Evolutionary conservation across 2,329 filamentous ascomycete genomes (phyloP).

Genomic region (Helotiales sp.): DNA sequence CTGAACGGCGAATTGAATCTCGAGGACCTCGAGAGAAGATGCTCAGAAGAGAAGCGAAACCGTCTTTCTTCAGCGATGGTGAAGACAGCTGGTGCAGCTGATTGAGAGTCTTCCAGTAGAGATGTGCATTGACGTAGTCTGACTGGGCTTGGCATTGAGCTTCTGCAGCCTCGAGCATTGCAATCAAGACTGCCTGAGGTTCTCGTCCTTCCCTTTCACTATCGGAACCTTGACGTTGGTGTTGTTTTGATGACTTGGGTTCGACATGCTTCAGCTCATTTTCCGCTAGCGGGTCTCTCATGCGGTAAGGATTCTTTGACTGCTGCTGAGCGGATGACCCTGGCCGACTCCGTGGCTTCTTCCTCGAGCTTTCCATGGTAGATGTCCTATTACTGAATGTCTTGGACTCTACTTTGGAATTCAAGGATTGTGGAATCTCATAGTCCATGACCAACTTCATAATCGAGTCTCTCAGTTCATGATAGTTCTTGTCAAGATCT

Average conservation of each 20-base stretch:
- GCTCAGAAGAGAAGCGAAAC: conserved; percentile 70
- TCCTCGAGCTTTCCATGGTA: conserved; percentile 47
- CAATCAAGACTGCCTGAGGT: conserved; percentile 55
- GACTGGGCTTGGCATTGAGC: conserved; percentile 75
- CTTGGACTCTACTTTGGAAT: conserved; percentile 57
- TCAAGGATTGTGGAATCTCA: conserved; percentile 70
- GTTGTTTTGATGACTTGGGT: conserved; percentile 12
- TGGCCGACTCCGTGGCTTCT: conserved; percentile 59
- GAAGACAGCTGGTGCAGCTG: conserved; percentile 66
- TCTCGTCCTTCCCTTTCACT: conserved; percentile 43
- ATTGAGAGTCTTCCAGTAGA: conserved; percentile 81
- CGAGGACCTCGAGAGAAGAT: conserved; percentile 72
- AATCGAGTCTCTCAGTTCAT: conserved; percentile 78
- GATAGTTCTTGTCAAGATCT: conserved; percentile 76
- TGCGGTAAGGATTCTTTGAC: conserved; percentile 59
- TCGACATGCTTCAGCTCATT: conserved; percentile 18
- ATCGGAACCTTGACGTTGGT: conserved; percentile 26
- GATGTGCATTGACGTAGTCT: conserved; percentile 80
- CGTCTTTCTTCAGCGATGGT: conserved; percentile 62
- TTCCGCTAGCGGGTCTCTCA: conserved; percentile 20
- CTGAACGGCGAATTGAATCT: conserved; percentile 67
- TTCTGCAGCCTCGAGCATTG: conserved; percentile 76
- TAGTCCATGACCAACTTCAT: conserved; percentile 80
- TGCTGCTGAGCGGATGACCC: conserved; percentile 48
- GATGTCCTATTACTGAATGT: conserved; percentile 71